Percentiles rank a stretch among this genome's conserved stretches.
Evolutionary conservation across 1,284 basidiomycete genomes (phyloP).

Genomic region (Austropuccinia psidii): DNA sequence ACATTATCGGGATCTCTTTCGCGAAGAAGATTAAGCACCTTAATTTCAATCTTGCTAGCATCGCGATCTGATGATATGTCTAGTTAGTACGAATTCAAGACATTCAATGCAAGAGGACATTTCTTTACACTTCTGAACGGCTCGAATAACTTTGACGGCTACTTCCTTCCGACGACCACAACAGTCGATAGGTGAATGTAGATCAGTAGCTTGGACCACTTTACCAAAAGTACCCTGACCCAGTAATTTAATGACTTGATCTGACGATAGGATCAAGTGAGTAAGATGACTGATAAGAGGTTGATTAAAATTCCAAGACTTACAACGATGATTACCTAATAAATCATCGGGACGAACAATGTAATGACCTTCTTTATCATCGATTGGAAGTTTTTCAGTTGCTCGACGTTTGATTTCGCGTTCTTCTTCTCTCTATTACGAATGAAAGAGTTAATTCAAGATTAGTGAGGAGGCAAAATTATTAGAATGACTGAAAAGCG

Average conservation of each 20-base stretch:
- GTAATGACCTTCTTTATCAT: slow-evolving; percentile 91
- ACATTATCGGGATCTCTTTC: slow-evolving; percentile 80
- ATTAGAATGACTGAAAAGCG: background rate
- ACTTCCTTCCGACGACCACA: slow-evolving; percentile 56
- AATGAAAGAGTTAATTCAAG: background rate
- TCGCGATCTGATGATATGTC: slow-evolving; percentile 59
- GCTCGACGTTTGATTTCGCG: slow-evolving; percentile 23
- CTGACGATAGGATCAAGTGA: slow-evolving; percentile 38
- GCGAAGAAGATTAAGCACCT: slow-evolving; percentile 84
- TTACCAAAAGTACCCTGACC: slow-evolving; percentile 99
- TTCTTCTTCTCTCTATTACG: slow-evolving; percentile 4
- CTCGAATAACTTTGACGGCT: slow-evolving; percentile 97
- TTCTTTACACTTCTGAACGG: slow-evolving; percentile 67
- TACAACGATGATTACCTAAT: slow-evolving; percentile 58
- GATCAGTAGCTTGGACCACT: slow-evolving; percentile 88
- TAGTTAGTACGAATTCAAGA: background rate
- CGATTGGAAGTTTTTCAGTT: slow-evolving; percentile 55
- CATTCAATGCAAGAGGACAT: background rate
- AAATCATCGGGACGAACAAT: slow-evolving; percentile 83
- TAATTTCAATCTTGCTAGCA: slow-evolving; percentile 96
- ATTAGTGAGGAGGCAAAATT: background rate
- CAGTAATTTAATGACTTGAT: slow-evolving; percentile 69
- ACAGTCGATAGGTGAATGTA: slow-evolving; percentile 54
- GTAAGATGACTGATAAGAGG: too few relatives aligned
- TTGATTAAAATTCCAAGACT: too few relatives aligned